These are phyloP conservation scores for Pythium sp. DNA, from an alignment of 352 stramenopile genomes.

Conservation along the genomic window DNA sequence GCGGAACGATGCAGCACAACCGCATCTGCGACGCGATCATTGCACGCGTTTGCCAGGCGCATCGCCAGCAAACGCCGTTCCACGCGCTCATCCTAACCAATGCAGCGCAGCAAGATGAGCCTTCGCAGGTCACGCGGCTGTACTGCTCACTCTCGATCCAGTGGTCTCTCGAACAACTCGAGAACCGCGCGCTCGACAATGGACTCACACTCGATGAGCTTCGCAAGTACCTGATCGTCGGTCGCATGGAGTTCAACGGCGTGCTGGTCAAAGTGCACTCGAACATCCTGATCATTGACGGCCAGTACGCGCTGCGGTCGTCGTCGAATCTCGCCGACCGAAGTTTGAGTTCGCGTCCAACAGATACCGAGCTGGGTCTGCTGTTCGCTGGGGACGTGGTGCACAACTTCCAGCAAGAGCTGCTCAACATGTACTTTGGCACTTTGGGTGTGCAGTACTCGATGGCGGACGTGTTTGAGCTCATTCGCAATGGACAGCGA, in stretches of 20 bases:
- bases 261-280: constrained; percentile 77
- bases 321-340: constrained; percentile 76
- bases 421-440: constrained; percentile 69
- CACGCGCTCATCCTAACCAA: constrained; percentile 71
- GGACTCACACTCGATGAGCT: constrained; percentile 42
- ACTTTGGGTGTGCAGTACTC: constrained; percentile 30
- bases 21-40: constrained; percentile 66
- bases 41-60: constrained; percentile 40
- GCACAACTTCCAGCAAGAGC: constrained; percentile 47
- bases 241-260: constrained; percentile 37
- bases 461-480: constrained; percentile 29
- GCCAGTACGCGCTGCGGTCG: constrained; percentile 62
- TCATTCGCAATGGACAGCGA: constrained; percentile 9
- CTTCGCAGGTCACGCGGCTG: constrained; percentile 65
- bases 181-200: constrained; percentile 41
- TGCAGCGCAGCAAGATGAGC: constrained; percentile 72
- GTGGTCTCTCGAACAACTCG: constrained; percentile 73
- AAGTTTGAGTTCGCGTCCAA: constrained; percentile 65
- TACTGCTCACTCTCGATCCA: constrained; percentile 78
- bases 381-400: constrained; percentile 49
- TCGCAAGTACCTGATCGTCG: constrained; percentile 45
- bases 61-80: constrained; percentile 37
- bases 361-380: constrained; percentile 69
- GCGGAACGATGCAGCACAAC: constrained; percentile 68
- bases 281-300: constrained; percentile 76